Evolutionary conservation across 768 basidiomycete genomes (phyloP).

Genomic region (Collybia nuda): DNA sequence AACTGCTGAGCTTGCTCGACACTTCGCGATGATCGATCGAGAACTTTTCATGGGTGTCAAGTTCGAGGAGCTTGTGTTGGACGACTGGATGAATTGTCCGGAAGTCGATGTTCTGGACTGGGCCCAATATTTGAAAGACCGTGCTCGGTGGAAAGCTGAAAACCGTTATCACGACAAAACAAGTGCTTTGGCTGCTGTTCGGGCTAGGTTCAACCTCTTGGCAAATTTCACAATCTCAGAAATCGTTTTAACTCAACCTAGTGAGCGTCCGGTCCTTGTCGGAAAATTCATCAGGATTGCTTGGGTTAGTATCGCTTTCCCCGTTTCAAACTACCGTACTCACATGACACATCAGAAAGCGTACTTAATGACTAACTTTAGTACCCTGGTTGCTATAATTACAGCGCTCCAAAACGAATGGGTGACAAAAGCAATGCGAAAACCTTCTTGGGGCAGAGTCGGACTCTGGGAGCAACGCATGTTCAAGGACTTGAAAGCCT

Average conservation of each 20-base stretch:
- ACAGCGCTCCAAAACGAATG: slow-evolving; percentile 70
- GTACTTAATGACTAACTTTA: slow-evolving; percentile 75
- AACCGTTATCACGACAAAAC: slow-evolving; percentile 58
- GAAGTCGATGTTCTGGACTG: slow-evolving; percentile 79
- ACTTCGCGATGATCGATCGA: slow-evolving; percentile 86
- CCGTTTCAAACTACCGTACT: background rate
- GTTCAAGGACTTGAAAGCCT: slow-evolving; percentile 68
- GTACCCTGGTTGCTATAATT: slow-evolving; percentile 77
- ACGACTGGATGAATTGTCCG: slow-evolving; percentile 64
- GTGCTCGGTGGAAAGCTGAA: slow-evolving; percentile 67
- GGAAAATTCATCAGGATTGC: slow-evolving; percentile 85
- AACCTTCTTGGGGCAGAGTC: slow-evolving; percentile 60
- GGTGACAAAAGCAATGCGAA: slow-evolving; percentile 66
- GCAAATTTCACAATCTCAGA: slow-evolving; percentile 81
- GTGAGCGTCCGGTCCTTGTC: slow-evolving; percentile 63
- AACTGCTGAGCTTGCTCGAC: slow-evolving; percentile 65
- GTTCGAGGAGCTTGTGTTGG: slow-evolving; percentile 84
- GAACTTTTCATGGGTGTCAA: slow-evolving; percentile 83
- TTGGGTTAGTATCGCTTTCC: slow-evolving; percentile 52
- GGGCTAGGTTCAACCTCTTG: slow-evolving; percentile 84
- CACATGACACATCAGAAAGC: slow-evolving; percentile 57
- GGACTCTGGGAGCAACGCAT: slow-evolving; percentile 72
- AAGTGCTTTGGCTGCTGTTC: slow-evolving; percentile 69
- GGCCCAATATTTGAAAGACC: slow-evolving; percentile 77
- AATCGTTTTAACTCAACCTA: slow-evolving; percentile 70